Base-by-base conservation (phyloP, 2,329 filamentous ascomycete species). In the Sordariomycetes sp. region DNA sequence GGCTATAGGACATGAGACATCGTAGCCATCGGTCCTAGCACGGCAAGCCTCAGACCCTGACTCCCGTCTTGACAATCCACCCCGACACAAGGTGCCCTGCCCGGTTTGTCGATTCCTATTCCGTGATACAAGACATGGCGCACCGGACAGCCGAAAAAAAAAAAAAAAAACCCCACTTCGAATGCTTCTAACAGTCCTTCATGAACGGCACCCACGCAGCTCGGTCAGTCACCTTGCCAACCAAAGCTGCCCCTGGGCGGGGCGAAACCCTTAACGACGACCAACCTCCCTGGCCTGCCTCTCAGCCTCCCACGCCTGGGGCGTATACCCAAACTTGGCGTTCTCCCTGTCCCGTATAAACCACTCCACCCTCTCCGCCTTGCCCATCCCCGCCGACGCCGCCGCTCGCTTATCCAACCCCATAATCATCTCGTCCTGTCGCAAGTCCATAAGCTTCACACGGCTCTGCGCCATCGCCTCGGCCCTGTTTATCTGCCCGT, bases 401-500 rank as follows among this genome's bases (percentile, higher is more conserved):
- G 75, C 69, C 65, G 77, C 71, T 63, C 78, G 74, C 58, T 35
- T 74, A 55, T 70, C 74, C 65, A 83, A 74, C 53, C 84, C 72
- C 59, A 82, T 78, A 59, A 78, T 82, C 54, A 87, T 85, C 39
- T 84, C 82, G 59, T 80, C 62, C 57, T 88, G 79, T 63, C 87
- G 82, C 57, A 85, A 74, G 50, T 84, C 78, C 64, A 84, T 83
- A 66, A 83, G 76, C 61, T 87, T 85, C 52, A 91, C 71, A 52
- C 89, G 76, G 32, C 77, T 78, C 10, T 76, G 71, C 1, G 84
- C 82, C 58, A 81, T 78, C 35, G 78, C 76, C 48, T 79, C 84
- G 13, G 88, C 85, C 60, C 87, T 78, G 2, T 82, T 84, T 39
- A 84, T 83, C 69, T 96, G 90, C 12, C 84, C 78, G 60, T 89